A percentile compares a stretch with the other conserved stretches of the same genome.
phyloP scores from a whole-genome alignment of 306 rosid genomes.

The Dryas drummondii region DNA sequence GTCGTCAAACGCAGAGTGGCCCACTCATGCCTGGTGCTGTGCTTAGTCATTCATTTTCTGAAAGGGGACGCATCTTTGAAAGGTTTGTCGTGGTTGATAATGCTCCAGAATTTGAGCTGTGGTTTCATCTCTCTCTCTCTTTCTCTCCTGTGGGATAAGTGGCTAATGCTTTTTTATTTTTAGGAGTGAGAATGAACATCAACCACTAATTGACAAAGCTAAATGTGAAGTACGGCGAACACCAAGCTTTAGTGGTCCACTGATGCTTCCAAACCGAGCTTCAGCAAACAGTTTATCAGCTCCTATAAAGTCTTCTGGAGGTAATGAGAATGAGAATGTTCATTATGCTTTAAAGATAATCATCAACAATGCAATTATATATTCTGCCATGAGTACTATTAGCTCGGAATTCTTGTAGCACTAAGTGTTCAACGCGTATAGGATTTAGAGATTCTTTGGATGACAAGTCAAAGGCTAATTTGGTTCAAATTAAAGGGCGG shows the following conservation, averaged over 20 bases:
- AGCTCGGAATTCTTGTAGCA: conserved; percentile 21
- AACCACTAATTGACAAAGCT: conserved; percentile 45
- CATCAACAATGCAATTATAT: conserved; percentile 9
- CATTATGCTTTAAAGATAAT: conserved; percentile 11
- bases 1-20: conserved; percentile 82
- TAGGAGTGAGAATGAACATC: conserved; percentile 76
- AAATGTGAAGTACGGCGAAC: conserved; percentile 63
- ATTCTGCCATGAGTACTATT: conserved; percentile 10
- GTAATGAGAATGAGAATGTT: conserved; percentile 51
- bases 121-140: background rate
- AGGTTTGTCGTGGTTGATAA: conserved; percentile 38
- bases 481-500: conserved; percentile 95
- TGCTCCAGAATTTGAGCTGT: background rate
- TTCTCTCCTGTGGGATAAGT: background rate
- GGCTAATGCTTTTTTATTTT: conserved; percentile 25
- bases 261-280: conserved; percentile 98
- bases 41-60: conserved; percentile 66
- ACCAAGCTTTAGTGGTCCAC: conserved; percentile 96
- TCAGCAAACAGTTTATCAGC: conserved; percentile 99
- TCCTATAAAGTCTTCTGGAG: conserved; percentile 97
- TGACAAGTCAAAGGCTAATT: conserved; percentile 87
- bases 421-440: conserved; percentile 38
- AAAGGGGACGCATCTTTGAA: conserved; percentile 56
- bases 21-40: conserved; percentile 72
- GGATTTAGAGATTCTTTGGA: conserved; percentile 93